Evolutionary conservation across 2,329 filamentous ascomycete genomes (phyloP).

Genomic region (Sporothrix brunneoviolacea): DNA sequence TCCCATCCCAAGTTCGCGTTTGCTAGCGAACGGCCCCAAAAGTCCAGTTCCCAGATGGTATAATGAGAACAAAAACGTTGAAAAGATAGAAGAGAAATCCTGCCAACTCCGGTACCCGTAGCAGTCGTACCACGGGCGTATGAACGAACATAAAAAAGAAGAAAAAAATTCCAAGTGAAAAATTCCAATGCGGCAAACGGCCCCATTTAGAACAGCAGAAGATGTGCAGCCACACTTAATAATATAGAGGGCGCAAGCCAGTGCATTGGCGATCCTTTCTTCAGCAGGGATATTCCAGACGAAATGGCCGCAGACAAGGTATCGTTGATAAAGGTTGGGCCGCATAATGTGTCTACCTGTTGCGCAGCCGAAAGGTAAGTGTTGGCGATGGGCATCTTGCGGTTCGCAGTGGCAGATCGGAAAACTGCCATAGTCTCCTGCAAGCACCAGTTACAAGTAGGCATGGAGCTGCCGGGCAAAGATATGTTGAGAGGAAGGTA

Average conservation of each 20-base stretch:
- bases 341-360: constrained; percentile 63
- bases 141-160: neutral
- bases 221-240: constrained; percentile 2
- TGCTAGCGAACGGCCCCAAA: neutral
- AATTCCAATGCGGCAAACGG: no score
- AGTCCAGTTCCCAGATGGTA: neutral
- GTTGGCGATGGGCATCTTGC: constrained; percentile 56
- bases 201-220: neutral
- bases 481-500: constrained; percentile 72
- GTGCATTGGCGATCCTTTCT: neutral
- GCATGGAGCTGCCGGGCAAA: constrained; percentile 60
- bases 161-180: neutral
- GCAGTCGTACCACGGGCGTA: neutral
- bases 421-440: constrained; percentile 77
- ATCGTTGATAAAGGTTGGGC: constrained; percentile 49
- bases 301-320: constrained; percentile 38
- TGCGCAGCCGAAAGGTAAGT: constrained; percentile 67
- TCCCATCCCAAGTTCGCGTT: constrained; percentile 1
- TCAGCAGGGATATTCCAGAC: constrained; percentile 12
- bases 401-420: constrained; percentile 59
- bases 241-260: constrained; percentile 9
- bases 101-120: neutral
- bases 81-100: neutral
- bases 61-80: neutral
- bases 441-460: constrained; percentile 70